Percentiles rank a stretch among this genome's conserved stretches.
Evolutionary conservation across 805 yeast species (phyloP).

Genomic region (Wickerhamia fluorescens): DNA sequence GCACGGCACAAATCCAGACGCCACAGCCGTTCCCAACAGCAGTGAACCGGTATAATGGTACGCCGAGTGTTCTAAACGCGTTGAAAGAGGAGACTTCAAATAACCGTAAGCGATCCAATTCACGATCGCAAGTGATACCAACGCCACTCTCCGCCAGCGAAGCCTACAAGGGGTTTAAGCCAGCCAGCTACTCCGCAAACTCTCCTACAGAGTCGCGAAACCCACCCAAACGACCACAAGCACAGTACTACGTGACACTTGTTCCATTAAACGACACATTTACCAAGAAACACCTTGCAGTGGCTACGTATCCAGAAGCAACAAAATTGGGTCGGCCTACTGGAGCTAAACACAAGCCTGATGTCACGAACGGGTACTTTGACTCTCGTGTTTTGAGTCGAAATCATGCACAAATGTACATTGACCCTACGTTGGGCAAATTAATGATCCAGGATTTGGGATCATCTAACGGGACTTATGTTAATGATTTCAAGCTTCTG

Average conservation of each 20-base stretch:
- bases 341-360: conserved; percentile 51
- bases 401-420: conserved; percentile 86
- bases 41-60: too few relatives aligned
- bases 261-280: conserved; percentile 77
- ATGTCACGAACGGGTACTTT: conserved; percentile 80
- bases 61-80: too few relatives aligned
- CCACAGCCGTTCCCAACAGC: too few relatives aligned
- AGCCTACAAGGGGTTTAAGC: conserved; percentile 4
- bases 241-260: conserved; percentile 58
- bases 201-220: conserved; percentile 7
- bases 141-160: conserved; percentile 13
- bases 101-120: conserved; percentile 33
- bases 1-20: too few relatives aligned
- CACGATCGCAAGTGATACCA: conserved; percentile 33
- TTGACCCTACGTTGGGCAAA: conserved; percentile 56
- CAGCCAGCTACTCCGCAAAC: conserved; percentile 4
- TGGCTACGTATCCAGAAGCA: conserved; percentile 78
- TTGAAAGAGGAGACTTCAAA: too few relatives aligned
- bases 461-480: conserved; percentile 90
- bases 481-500: conserved; percentile 67
- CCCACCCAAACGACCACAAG: conserved; percentile 18
- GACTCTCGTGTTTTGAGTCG: conserved; percentile 90
- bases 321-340: conserved; percentile 88
- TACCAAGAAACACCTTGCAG: conserved; percentile 65
- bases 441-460: conserved; percentile 80